These are phyloP conservation scores for Staphylotrichum tortipilum DNA, from an alignment of 495 filamentous ascomycete genomes.

Conservation along the genomic window DNA sequence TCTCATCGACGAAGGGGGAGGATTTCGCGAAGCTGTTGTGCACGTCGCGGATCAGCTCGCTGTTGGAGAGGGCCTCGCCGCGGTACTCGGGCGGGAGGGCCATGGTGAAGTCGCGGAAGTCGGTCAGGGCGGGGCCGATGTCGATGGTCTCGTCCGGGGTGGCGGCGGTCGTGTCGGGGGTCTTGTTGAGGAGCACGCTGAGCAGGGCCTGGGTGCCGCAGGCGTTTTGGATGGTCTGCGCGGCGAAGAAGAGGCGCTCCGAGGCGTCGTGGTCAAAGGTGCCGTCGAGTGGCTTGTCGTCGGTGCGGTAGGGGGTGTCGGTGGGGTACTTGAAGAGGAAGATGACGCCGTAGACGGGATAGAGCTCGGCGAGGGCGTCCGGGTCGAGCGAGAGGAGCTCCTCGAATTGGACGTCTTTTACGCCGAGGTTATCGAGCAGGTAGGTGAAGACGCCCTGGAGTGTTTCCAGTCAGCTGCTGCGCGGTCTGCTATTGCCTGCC, in stretches of 20 bases:
- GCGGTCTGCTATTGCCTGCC: background rate
- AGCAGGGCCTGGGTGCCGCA: constrained; percentile 96
- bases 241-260: constrained; percentile 83
- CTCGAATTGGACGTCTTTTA: constrained; percentile 91
- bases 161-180: constrained; percentile 17
- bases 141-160: constrained; percentile 29
- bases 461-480: constrained; percentile 8
- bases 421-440: constrained; percentile 83
- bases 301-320: constrained; percentile 51
- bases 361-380: constrained; percentile 64
- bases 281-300: constrained; percentile 63
- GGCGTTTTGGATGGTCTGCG: constrained; percentile 97
- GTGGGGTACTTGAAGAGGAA: constrained; percentile 98
- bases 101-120: constrained; percentile 87
- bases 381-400: constrained; percentile 88
- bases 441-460: constrained; percentile 91
- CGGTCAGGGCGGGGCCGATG: constrained; percentile 51
- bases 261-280: constrained; percentile 65
- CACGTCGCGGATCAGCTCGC: constrained; percentile 76
- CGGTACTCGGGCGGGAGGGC: constrained; percentile 73
- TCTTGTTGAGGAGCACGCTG: constrained; percentile 84
- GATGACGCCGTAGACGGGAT: constrained; percentile 91
- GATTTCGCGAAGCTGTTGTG: constrained; percentile 90
- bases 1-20: constrained; percentile 88
- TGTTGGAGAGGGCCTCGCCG: constrained; percentile 54